Percentiles rank a stretch among this genome's conserved stretches.
These are phyloP conservation scores for Colletotrichum cuscutae DNA, from an alignment of 2,329 filamentous ascomycete genomes.

Conservation along the genomic window DNA sequence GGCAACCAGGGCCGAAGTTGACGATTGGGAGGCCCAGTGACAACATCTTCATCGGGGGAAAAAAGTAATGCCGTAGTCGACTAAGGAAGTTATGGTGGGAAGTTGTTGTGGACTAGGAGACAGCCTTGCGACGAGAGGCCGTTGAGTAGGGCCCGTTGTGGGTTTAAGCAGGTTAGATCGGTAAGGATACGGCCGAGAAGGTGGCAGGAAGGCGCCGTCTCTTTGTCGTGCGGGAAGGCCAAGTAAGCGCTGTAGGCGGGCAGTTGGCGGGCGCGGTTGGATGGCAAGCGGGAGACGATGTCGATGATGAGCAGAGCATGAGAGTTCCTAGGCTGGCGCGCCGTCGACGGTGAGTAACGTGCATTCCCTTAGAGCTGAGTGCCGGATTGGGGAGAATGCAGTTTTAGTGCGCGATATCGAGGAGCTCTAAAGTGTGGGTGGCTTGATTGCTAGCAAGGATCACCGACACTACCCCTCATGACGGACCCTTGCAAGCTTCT, in stretches of 20 bases:
- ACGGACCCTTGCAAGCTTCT: constrained; percentile 11
- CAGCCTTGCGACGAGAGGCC: constrained; percentile 19
- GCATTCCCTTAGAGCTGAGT: constrained; percentile 26
- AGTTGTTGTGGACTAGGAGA: constrained; percentile 5
- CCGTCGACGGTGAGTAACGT: constrained; percentile 20
- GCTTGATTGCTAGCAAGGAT: constrained; percentile 23
- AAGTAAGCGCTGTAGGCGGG: constrained; percentile 22
- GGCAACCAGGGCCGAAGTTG: neutral
- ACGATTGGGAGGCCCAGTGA: neutral
- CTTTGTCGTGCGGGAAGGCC: constrained; percentile 31
- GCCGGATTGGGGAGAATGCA: constrained; percentile 30
- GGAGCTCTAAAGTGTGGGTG: neutral
- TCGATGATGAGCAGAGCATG: constrained; percentile 16
- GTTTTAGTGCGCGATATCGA: constrained; percentile 17
- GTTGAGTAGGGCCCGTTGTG: constrained; percentile 31
- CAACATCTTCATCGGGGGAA: constrained; percentile 16
- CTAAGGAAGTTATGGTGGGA: neutral
- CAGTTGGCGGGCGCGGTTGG: constrained; percentile 11
- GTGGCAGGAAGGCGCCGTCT: constrained; percentile 31
- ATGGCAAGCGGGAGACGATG: constrained; percentile 13
- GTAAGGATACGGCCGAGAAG: constrained; percentile 32
- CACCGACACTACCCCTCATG: constrained; percentile 22
- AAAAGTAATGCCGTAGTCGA: constrained; percentile 11
- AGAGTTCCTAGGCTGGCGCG: constrained; percentile 14
- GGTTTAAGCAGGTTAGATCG: constrained; percentile 9